Conservation (phyloP, 2,329 filamentous ascomycete genomes). For the Phyllosticta citriasiana region DNA sequence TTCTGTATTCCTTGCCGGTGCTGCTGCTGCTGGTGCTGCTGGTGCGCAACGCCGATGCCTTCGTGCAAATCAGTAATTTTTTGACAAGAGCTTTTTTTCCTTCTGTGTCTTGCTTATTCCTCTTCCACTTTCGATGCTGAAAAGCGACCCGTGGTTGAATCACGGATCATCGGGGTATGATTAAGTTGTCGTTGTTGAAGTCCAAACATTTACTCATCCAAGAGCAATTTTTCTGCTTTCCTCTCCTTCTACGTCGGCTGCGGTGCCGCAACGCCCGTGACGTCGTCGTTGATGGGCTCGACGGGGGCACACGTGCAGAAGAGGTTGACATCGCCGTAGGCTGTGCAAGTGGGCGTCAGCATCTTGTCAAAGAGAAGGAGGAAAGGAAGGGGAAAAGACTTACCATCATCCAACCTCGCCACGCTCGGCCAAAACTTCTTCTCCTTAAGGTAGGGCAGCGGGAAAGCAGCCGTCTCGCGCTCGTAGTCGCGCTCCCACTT, state of each 20-base stretch:
- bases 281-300: conserved; percentile 32
- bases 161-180: neutral
- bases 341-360: conserved; percentile 32
- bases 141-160: neutral
- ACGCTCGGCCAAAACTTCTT: conserved; percentile 98
- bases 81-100: too few species aligned
- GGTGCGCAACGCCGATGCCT: too few species aligned
- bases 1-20: too few species aligned
- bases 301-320: conserved; percentile 92
- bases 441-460: conserved; percentile 69
- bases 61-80: too few species aligned
- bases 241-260: conserved; percentile 17
- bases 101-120: too few species aligned
- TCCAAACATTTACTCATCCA: neutral
- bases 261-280: conserved; percentile 26
- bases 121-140: neutral
- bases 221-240: neutral
- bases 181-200: neutral
- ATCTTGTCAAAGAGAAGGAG: conserved; percentile 17
- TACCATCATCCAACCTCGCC: conserved; percentile 77
- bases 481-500: conserved; percentile 79
- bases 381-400: conserved; percentile 25
- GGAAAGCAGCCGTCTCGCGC: conserved; percentile 77
- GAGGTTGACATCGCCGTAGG: conserved; percentile 82
- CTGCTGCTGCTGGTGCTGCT: too few species aligned